Base-by-base conservation (phyloP, 2,329 filamentous ascomycete genomes). In the Paracorniculantispora psalliotae region DNA sequence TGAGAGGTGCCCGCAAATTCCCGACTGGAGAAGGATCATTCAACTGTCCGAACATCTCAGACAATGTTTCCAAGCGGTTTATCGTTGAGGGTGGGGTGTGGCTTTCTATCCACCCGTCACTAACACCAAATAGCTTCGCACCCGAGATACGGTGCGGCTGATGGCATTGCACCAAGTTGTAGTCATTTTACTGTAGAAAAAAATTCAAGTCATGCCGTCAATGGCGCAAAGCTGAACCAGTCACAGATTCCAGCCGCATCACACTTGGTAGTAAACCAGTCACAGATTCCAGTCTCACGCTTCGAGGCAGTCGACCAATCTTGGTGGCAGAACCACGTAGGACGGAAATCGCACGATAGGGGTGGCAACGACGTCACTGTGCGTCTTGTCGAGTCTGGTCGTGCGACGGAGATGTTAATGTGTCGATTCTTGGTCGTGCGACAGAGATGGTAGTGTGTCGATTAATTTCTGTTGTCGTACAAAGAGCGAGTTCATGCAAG, bases 41-140 rank as follows among this genome's bases (percentile, higher is more conserved):
- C 19, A 33, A 37, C 17, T 50, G 9, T 23, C 47, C 26, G 21
- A 21, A 19, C 33, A 21, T 37, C 28, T 39, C 30, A 35, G 15
- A 23, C 10, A 41, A 43, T 8, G 1, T 23, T 54, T 23, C 33
- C 17, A 28, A 21, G 44, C 41, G 8, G 28, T 19, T 33, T 15
- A 19, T 28, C 26, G 26, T 30, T 30, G n/a, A 15, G 23, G 19
- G 44, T 57, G 33, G 33, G 23, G 33, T 39, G 54, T 57, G 33
- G 44, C 54, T 57, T 49, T 19, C n/a, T 25, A 12, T 17, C n/a
- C 25, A 7, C 4, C 23, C 15, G 30, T 25, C n/a, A 57, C 54
- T 41, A 57, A 57, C 54, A 57, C 44, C 33, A 17, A 57, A 41
- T 49, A 21, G 44, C 33, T n/a, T 57, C 35, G 25, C 30, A 49